A percentile compares a stretch with the other conserved stretches of the same genome.
These are phyloP conservation scores for Isoetes engelmannii DNA, from an alignment of 83 land plant species.

Conservation along the genomic window DNA sequence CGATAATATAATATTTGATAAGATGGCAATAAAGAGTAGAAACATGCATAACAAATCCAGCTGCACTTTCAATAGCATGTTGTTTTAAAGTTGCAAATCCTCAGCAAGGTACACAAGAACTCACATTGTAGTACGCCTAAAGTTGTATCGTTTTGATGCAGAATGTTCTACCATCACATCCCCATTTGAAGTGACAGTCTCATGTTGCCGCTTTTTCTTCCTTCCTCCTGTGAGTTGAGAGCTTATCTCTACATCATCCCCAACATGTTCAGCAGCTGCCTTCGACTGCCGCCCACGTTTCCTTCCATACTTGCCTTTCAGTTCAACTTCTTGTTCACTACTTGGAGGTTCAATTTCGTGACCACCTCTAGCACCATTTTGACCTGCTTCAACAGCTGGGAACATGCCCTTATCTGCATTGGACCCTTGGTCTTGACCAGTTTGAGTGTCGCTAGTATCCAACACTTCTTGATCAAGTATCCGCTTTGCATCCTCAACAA, in stretches of 20 bases:
- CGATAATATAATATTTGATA: background rate
- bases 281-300: slow-evolving; percentile 32
- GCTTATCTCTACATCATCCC: slow-evolving; percentile 43
- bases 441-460: slow-evolving; percentile 12
- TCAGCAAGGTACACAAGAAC: slow-evolving; percentile 8
- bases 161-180: slow-evolving; percentile 23
- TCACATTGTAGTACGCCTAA: slow-evolving; percentile 76
- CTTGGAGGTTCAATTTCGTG: slow-evolving; percentile 7
- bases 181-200: slow-evolving; percentile 13
- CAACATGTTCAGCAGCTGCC: slow-evolving; percentile 36
- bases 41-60: background rate
- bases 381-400: slow-evolving; percentile 9
- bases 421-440: slow-evolving; percentile 13
- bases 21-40: background rate
- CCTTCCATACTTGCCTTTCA: slow-evolving; percentile 17
- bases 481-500: slow-evolving; percentile 58
- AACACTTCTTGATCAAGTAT: slow-evolving; percentile 27
- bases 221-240: slow-evolving; percentile 34
- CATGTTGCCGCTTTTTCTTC: slow-evolving; percentile 48
- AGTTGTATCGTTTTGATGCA: slow-evolving; percentile 61
- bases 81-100: background rate
- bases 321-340: slow-evolving; percentile 12
- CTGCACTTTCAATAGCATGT: background rate
- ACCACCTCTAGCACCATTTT: slow-evolving; percentile 14
- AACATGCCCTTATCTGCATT: too few relatives aligned